Percentiles rank a stretch among this genome's conserved stretches.
These are phyloP conservation scores for Fusarium continuum DNA, from an alignment of 2,329 filamentous ascomycete species.

Conservation along the genomic window DNA sequence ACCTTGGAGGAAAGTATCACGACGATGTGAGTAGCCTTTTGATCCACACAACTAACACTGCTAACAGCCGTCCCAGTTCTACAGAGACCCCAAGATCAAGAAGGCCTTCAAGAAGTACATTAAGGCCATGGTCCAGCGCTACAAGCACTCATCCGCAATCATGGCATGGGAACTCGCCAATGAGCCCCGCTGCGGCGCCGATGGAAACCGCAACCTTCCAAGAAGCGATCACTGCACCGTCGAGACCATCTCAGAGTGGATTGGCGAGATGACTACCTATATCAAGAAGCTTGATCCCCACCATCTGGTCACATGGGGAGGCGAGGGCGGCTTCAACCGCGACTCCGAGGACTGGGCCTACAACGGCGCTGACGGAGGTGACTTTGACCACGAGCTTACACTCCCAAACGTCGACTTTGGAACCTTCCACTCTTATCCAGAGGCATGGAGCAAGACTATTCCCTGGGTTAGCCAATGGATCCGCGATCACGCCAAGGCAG, in stretches of 20 bases:
- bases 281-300: constrained; percentile 68
- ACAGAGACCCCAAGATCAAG: constrained; percentile 22
- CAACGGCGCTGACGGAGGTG: constrained; percentile 60
- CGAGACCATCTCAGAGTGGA: constrained; percentile 67
- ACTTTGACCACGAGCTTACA: constrained; percentile 60
- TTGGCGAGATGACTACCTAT: constrained; percentile 63
- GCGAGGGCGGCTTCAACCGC: constrained; percentile 64
- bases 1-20: constrained; percentile 61
- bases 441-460: constrained; percentile 64
- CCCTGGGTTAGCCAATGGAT: constrained; percentile 65
- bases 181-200: constrained; percentile 63
- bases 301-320: constrained; percentile 71
- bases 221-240: constrained; percentile 61
- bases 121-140: constrained; percentile 56
- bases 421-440: constrained; percentile 64
- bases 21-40: constrained; percentile 19
- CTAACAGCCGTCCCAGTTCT: constrained; percentile 11
- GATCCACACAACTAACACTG: too few relatives aligned
- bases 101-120: constrained; percentile 49
- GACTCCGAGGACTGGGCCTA: constrained; percentile 56
- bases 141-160: constrained; percentile 55
- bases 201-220: constrained; percentile 31
- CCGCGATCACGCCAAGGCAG: constrained; percentile 60
- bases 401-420: constrained; percentile 62
- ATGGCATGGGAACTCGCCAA: constrained; percentile 64